Percentiles rank a stretch among this genome's conserved stretches.
These are phyloP conservation scores for Fomitopsis betulina DNA, from an alignment of 1,284 basidiomycete genomes.

Conservation along the genomic window DNA sequence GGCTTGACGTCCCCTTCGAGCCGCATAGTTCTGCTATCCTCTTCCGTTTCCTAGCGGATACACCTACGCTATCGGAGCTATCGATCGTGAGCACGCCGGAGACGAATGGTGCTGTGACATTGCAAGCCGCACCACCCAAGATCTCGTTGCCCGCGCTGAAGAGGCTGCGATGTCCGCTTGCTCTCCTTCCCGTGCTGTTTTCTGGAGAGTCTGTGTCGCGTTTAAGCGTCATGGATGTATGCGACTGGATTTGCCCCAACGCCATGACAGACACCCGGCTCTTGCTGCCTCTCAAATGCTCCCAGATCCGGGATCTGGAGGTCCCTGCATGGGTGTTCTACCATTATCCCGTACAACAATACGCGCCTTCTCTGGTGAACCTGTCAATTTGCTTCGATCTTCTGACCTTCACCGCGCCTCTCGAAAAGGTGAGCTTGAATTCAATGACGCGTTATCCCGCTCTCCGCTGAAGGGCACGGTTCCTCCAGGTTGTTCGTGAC, in stretches of 20 bases:
- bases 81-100: conserved; percentile 1
- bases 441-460: not conserved
- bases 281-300: not conserved
- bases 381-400: conserved; percentile 6
- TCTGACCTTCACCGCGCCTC: not conserved
- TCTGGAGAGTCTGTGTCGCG: not conserved
- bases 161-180: conserved; percentile 5
- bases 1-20: conserved; percentile 5
- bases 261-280: not conserved
- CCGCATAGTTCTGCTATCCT: conserved; percentile 1
- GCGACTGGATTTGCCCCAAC: conserved; percentile 8
- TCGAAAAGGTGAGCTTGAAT: not conserved
- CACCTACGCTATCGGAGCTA: conserved; percentile 6
- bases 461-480: not conserved
- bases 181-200: conserved; percentile 2
- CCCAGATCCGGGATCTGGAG: conserved; percentile 4
- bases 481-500: conserved; percentile 2
- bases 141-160: conserved; percentile 6
- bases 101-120: not conserved
- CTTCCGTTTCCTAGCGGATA: conserved; percentile 4
- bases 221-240: conserved; percentile 5
- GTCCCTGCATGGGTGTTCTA: conserved; percentile 4
- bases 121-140: not conserved
- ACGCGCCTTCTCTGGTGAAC: not conserved
- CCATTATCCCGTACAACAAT: not conserved